These are phyloP conservation scores for Pleurozium schreberi DNA, from an alignment of 225 moss, liverwort and hornwort species.

Conservation along the genomic window DNA sequence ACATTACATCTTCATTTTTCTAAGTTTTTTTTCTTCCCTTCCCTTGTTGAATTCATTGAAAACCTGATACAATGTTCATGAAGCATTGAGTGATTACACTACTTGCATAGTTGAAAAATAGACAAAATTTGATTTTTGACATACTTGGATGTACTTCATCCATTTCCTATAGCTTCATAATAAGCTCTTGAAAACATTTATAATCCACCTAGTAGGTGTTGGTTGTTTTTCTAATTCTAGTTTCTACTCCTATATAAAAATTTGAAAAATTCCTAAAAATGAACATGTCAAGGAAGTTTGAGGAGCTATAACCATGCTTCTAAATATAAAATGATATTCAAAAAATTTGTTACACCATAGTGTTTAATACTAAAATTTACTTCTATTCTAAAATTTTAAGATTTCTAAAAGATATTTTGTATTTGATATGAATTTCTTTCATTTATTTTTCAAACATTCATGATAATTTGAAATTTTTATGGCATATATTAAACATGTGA, in stretches of 20 bases:
- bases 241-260: neutral
- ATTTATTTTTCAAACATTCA: neutral
- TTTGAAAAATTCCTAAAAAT: neutral
- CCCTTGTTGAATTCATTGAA: neutral
- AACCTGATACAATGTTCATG: neutral
- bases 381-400: neutral
- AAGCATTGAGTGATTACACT: rapidly evolving
- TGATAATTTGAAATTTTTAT: no score
- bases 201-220: rapidly evolving
- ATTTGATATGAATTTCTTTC: neutral
- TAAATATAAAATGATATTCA: neutral
- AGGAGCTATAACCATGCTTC: neutral
- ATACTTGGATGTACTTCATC: neutral
- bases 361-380: neutral
- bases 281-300: neutral
- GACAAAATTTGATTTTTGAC: neutral
- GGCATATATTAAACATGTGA: neutral
- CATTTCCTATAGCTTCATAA: neutral
- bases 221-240: neutral
- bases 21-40: neutral
- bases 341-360: neutral
- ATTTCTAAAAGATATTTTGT: neutral
- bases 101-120: neutral
- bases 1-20: neutral
- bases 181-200: neutral